Percentiles rank a stretch among this genome's conserved stretches.
These are phyloP conservation scores for Magnusiomyces fungicola DNA, from an alignment of 1,139 yeast species.

Conservation along the genomic window DNA sequence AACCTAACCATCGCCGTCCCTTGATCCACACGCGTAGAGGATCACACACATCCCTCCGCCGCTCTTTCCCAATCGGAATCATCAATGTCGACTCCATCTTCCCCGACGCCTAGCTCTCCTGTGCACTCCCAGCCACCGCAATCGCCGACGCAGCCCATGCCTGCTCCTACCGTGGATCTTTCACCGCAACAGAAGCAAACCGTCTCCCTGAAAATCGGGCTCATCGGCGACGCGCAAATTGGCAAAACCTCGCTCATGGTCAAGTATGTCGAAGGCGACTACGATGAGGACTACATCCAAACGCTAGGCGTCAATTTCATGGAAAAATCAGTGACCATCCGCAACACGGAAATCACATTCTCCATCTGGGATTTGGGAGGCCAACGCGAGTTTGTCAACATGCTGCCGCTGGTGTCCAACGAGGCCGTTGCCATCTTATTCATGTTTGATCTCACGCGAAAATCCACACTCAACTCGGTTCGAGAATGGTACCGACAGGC, in stretches of 20 bases:
- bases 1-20: background rate
- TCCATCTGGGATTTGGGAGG: constrained; percentile 98
- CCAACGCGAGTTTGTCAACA: constrained; percentile 88
- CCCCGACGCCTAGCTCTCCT: background rate
- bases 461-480: constrained; percentile 75
- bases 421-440: constrained; percentile 92
- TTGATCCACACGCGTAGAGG: too few relatives aligned
- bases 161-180: constrained; percentile 21
- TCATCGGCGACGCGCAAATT: constrained; percentile 96
- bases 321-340: constrained; percentile 82
- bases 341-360: constrained; percentile 84
- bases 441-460: constrained; percentile 86
- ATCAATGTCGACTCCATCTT: background rate
- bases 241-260: constrained; percentile 98
- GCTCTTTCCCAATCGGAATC: background rate
- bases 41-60: too few relatives aligned
- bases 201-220: constrained; percentile 84
- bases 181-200: constrained; percentile 24
- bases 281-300: constrained; percentile 88
- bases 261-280: constrained; percentile 89
- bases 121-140: constrained; percentile 1
- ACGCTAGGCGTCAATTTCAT: constrained; percentile 92
- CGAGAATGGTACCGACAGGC: constrained; percentile 96
- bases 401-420: constrained; percentile 89
- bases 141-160: constrained; percentile 11